These are phyloP conservation scores for Galerina marginata DNA, from an alignment of 768 basidiomycete genomes.

Conservation along the genomic window DNA sequence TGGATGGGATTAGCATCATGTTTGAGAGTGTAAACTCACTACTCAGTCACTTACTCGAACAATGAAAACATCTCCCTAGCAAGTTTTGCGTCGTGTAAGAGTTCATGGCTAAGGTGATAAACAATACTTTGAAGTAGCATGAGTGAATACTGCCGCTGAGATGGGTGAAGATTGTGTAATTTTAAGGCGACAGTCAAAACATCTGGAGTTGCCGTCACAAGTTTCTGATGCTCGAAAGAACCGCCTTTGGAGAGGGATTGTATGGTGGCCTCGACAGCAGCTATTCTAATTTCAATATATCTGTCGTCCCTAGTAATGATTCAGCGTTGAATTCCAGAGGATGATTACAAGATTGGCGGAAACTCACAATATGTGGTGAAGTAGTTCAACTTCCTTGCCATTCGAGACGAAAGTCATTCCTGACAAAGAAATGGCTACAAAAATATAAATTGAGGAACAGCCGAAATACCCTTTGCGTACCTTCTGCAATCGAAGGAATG, in stretches of 20 bases:
- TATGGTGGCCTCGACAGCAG: not conserved
- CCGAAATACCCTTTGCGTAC: not conserved
- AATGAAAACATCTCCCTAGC: not conserved
- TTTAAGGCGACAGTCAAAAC: not conserved
- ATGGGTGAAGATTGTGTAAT: not conserved
- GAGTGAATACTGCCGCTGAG: not conserved
- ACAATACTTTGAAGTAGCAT: not conserved
- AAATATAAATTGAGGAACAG: not conserved
- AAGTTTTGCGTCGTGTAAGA: not conserved
- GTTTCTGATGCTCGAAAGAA: not conserved
- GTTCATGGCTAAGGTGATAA: not conserved
- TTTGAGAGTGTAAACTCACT: not conserved
- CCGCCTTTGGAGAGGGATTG: not conserved
- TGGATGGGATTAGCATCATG: not conserved
- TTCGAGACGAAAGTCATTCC: not conserved
- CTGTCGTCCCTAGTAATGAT: not conserved
- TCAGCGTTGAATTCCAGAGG: not conserved
- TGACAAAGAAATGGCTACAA: not conserved
- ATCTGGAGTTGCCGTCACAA: not conserved
- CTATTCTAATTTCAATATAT: not conserved
- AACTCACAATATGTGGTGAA: slow-evolving; percentile 1
- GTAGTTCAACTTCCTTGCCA: not conserved
- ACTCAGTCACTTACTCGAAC: not conserved
- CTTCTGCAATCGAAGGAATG: not conserved
- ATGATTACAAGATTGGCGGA: not conserved